A percentile compares a stretch with the other conserved stretches of the same genome.
Conservation (phyloP, 306 rosid species). For the Ammopiptanthus mongolicus region DNA sequence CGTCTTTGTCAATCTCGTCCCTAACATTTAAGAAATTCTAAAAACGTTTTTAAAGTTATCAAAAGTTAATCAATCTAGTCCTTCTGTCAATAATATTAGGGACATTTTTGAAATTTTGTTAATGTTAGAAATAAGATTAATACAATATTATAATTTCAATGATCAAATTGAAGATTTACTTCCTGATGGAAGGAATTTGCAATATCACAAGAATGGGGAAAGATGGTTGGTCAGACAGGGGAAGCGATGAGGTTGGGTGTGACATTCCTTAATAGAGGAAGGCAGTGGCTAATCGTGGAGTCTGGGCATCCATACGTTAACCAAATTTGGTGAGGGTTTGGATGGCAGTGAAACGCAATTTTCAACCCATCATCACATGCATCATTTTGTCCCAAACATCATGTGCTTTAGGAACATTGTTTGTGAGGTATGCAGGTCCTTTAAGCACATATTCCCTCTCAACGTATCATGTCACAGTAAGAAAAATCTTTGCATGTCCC, state of each 20-base stretch:
- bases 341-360: conserved; percentile 23
- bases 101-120: no score
- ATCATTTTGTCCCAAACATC: conserved; percentile 35
- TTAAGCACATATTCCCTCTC: conserved; percentile 26
- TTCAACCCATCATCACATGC: conserved; percentile 43
- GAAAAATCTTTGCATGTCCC: conserved; percentile 27
- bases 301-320: conserved; percentile 20
- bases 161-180: no score
- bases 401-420: conserved; percentile 39
- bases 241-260: conserved; percentile 20
- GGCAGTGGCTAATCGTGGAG: conserved; percentile 30
- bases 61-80: no score
- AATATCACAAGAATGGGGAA: neutral
- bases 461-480: conserved; percentile 16
- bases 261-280: conserved; percentile 15
- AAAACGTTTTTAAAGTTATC: no score
- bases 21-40: no score
- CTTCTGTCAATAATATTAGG: no score
- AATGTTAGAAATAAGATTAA: no score
- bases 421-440: conserved; percentile 14
- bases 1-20: no score
- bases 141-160: no score
- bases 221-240: conserved; percentile 13
- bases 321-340: neutral
- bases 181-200: no score